A percentile compares a stretch with the other conserved stretches of the same genome.
Evolutionary conservation across 73 alveolate genomes (phyloP).

Genomic region (Symbiodinium pilosum): DNA sequence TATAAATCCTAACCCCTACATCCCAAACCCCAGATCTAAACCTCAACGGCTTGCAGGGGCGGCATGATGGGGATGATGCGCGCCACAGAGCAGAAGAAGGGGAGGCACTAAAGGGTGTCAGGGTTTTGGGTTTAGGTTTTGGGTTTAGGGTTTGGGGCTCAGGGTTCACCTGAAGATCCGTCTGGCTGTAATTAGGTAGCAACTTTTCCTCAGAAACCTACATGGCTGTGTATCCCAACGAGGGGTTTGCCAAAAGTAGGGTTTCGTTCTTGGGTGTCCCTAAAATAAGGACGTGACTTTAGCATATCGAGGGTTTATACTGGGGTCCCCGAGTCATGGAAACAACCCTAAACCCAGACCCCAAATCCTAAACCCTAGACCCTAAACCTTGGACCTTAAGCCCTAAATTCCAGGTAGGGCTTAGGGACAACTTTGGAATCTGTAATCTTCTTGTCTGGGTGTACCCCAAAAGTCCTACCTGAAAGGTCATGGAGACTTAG

Average conservation of each 20-base stretch:
- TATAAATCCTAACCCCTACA: no score
- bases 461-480: no score
- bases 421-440: no score
- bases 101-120: background rate
- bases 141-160: background rate
- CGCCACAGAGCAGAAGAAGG: conserved; percentile 86
- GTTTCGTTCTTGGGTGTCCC: background rate
- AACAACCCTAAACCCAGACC: background rate
- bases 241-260: no score
- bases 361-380: background rate
- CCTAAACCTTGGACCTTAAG: background rate
- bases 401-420: no score
- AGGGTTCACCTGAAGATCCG: background rate
- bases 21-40: no score
- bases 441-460: no score
- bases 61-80: conserved; percentile 91
- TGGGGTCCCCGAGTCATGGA: no score
- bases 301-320: background rate
- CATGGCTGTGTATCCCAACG: background rate
- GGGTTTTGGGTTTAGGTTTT: background rate
- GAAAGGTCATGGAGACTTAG: no score
- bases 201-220: no score
- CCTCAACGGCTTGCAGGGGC: no score
- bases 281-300: background rate
- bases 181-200: no score